A percentile compares a stretch with the other conserved stretches of the same genome.
Evolutionary conservation across 805 yeast genomes (phyloP).

Genomic region (Tetrapisispora pingtungensis): DNA sequence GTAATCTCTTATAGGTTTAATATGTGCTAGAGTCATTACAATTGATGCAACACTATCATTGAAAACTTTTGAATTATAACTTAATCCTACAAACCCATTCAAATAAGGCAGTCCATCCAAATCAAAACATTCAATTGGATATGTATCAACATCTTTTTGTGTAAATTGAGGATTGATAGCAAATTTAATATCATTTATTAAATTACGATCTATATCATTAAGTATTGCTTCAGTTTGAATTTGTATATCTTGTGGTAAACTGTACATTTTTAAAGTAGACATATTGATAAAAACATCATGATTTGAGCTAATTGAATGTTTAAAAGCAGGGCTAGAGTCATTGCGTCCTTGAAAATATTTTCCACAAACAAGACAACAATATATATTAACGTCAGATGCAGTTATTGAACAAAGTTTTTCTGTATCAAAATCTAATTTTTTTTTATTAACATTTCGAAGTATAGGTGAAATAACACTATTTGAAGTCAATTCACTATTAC

Average conservation of each 20-base stretch:
- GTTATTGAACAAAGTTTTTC: slow-evolving; percentile 59
- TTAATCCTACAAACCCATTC: slow-evolving; percentile 61
- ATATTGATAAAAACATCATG: slow-evolving; percentile 59
- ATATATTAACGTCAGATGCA: slow-evolving; percentile 49
- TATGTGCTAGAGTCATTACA: slow-evolving; percentile 47
- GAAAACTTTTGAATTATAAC: slow-evolving; percentile 30
- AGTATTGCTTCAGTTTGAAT: neutral
- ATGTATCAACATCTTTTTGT: slow-evolving; percentile 23
- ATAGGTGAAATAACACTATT: slow-evolving; percentile 5
- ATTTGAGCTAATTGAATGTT: slow-evolving; percentile 51
- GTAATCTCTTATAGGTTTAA: slow-evolving; percentile 39
- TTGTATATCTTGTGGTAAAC: slow-evolving; percentile 46
- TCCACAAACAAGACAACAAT: slow-evolving; percentile 68
- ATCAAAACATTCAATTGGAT: slow-evolving; percentile 34
- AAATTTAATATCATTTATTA: slow-evolving; percentile 42
- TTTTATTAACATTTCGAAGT: slow-evolving; percentile 24
- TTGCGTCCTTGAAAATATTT: slow-evolving; percentile 63
- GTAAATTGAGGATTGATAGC: slow-evolving; percentile 45
- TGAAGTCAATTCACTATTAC: too few species aligned
- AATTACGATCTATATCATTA: neutral
- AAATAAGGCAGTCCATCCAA: slow-evolving; percentile 37
- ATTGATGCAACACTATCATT: slow-evolving; percentile 50
- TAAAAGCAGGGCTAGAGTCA: slow-evolving; percentile 52
- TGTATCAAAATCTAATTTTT: slow-evolving; percentile 51
- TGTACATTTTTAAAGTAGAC: slow-evolving; percentile 37